Evolutionary conservation across 208 protist species (phyloP), one percentile per base, ranked within the genome.

Genomic region (Wallacemonas sp.): DNA sequence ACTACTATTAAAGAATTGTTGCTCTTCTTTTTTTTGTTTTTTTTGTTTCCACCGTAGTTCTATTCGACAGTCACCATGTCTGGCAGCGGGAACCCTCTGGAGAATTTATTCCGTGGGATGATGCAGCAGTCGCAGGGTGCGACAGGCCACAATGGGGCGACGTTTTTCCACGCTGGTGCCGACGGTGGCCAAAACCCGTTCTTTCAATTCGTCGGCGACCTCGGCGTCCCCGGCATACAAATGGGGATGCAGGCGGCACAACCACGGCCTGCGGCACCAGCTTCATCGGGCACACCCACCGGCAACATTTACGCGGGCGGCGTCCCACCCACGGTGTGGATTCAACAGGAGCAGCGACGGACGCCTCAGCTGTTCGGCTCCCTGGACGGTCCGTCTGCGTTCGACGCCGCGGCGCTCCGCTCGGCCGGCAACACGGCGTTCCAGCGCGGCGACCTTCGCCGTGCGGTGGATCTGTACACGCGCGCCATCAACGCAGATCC

Each of bases 371-470:
- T 54, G 4, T 62, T 80, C 52, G 62, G 41, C 44, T 11, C 45
- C 22, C 38, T 76, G 28, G 57, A 61, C 4, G 64, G 48, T 44
- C 54, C 55, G 46, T 54, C 68, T 49, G 48, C 29, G 32, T 54
- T 55, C n/a, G 74, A 84, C 36, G 70, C 49, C 8, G 32, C 32
- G 48, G 57, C 50, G 20, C 70, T 91, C 16, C 89, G 86, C 45
- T 78, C 87, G 65, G 68, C 79, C 61, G 89, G 89, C 45, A 95
- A 95, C 61, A 44, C 70, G 18, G 81, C 82, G 0, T 91, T 95
- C 65, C 76, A 81, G 45, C 68, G 52, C 5, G 81, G 74, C 18
- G 57, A 73, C 2, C 88, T 74, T 62, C 49, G 67, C 12, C 70
- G 79, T 22, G 89, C 89, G 10, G 61, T 95, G n/a, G 63, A 65